Evolutionary conservation across 768 basidiomycete genomes (phyloP), one percentile per base, ranked within the genome.

Genomic region (Mrakia blollopis): DNA sequence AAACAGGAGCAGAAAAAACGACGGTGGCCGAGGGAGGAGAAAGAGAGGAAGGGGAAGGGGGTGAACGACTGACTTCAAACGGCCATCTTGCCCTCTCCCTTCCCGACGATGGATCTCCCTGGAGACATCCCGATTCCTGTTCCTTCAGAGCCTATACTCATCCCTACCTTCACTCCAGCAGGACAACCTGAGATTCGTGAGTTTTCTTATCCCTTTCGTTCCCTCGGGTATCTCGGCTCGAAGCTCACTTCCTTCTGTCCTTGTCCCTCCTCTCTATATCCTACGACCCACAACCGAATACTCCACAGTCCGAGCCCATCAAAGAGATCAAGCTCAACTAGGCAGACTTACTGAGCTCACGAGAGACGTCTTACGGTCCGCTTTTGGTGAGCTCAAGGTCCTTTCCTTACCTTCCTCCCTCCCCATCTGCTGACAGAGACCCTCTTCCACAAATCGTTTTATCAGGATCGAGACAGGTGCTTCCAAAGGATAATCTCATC

Each of bases 401-500:
- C 14, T 62, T 16, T 25, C 32, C 30, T 10, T 68, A 16, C 41
- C 32, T 28, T 28, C 30, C 28, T 6, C 50, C 79, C 57, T 35
- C 39, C 75, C 65, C 47, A 70, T 61, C 16, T 50, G 80, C 78
- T 79, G 72, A 75, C 60, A 74, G n/a, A 54, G 2, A 13, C 62
- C 62, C 74, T 39, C 11, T 37, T 10, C 37, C 61, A 9, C 32
- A 35, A 30, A 32, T 60, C 9, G 2, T 63, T 9, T 16, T 1
- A 75, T 32, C 52, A 94, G 92, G 92, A 32, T 91, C 91, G 41
- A 87, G 93, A 78, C 90, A 91, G 90, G 84, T 94, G 32, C 87
- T 88, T 61, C 87, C 89, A 73, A 92, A 92, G 89, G 91, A 91
- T 79, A 91, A 89, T 82, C 92, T 94, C 80, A 85, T 93, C 52